Evolutionary conservation across 2,329 filamentous ascomycete genomes (phyloP).

Genomic region (Alternaria gaisen): DNA sequence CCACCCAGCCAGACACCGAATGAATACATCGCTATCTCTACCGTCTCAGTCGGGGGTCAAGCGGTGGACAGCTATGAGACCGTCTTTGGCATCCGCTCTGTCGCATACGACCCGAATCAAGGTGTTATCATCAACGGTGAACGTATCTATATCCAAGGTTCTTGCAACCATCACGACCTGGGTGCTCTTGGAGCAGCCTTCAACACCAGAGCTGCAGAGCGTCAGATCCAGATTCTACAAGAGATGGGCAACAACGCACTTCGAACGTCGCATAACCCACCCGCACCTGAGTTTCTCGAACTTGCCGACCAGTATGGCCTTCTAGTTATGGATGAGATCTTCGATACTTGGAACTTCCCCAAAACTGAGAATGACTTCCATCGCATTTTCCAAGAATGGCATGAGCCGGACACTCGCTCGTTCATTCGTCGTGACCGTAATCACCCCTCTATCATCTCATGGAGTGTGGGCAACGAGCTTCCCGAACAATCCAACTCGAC

Average conservation of each 20-base stretch:
- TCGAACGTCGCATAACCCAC: slow-evolving; percentile 64
- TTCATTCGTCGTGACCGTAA: slow-evolving; percentile 65
- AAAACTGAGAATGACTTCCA: slow-evolving; percentile 63
- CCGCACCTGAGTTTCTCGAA: slow-evolving; percentile 61
- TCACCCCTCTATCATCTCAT: slow-evolving; percentile 62
- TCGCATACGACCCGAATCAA: slow-evolving; percentile 53
- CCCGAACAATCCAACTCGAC: slow-evolving; percentile 55
- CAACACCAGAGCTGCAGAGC: slow-evolving; percentile 59
- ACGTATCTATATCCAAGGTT: slow-evolving; percentile 57
- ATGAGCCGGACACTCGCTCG: slow-evolving; percentile 61
- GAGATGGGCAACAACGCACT: slow-evolving; percentile 63
- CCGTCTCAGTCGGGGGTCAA: slow-evolving; percentile 34
- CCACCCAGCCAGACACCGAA: slow-evolving; percentile 58
- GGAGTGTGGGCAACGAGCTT: slow-evolving; percentile 66
- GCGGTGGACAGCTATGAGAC: slow-evolving; percentile 60
- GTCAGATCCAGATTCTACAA: slow-evolving; percentile 61
- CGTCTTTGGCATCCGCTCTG: slow-evolving; percentile 59
- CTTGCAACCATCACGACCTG: slow-evolving; percentile 61
- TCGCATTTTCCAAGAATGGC: slow-evolving; percentile 63
- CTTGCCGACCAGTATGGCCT: slow-evolving; percentile 61
- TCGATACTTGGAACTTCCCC: slow-evolving; percentile 60
- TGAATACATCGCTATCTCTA: slow-evolving; percentile 59
- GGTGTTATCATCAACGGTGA: slow-evolving; percentile 61
- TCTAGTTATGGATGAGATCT: slow-evolving; percentile 64
- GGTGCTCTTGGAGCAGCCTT: slow-evolving; percentile 63